These are phyloP conservation scores for Westerdykella ornata DNA, from an alignment of 2,329 filamentous ascomycete species.

Conservation along the genomic window DNA sequence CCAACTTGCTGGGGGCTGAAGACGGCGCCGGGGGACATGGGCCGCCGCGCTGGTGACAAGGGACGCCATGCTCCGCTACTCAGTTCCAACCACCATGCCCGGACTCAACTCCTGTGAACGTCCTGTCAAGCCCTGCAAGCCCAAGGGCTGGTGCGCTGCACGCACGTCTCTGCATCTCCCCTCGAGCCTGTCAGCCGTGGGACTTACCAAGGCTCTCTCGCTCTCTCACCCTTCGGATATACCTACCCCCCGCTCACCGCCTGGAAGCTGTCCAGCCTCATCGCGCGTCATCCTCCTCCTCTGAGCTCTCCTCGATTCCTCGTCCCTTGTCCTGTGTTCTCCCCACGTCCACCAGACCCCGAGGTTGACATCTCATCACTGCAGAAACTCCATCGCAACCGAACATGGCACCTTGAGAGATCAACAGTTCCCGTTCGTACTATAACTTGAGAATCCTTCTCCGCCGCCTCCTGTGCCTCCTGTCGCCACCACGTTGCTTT, in stretches of 20 bases:
- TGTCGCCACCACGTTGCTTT: background rate
- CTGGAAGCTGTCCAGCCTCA: slow-evolving; percentile 8
- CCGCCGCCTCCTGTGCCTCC: background rate
- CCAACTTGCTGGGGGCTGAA: slow-evolving; percentile 12
- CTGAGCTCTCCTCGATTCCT: slow-evolving; percentile 5
- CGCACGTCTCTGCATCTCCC: slow-evolving; percentile 26
- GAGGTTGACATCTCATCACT: background rate
- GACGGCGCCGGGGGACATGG: slow-evolving; percentile 11
- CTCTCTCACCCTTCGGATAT: slow-evolving; percentile 15
- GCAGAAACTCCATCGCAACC: background rate
- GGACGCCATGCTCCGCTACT: no score
- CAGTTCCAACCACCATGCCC: no score
- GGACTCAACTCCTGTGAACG: background rate
- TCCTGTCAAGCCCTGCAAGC: slow-evolving; percentile 6
- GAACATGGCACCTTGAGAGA: background rate
- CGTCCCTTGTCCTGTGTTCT: slow-evolving; percentile 1
- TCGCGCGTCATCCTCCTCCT: slow-evolving; percentile 7
- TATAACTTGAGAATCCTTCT: no score
- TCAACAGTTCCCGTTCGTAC: background rate
- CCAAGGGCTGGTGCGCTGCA: slow-evolving; percentile 16
- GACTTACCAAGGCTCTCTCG: no score
- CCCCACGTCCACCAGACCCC: background rate
- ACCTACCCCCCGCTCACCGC: slow-evolving; percentile 11
- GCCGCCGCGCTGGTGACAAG: slow-evolving; percentile 13
- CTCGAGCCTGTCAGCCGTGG: slow-evolving; percentile 26